Percentiles rank a stretch among this genome's conserved stretches.
Conservation (phyloP, 225 moss, liverwort and hornwort genomes). For the Climacium dendroides region DNA sequence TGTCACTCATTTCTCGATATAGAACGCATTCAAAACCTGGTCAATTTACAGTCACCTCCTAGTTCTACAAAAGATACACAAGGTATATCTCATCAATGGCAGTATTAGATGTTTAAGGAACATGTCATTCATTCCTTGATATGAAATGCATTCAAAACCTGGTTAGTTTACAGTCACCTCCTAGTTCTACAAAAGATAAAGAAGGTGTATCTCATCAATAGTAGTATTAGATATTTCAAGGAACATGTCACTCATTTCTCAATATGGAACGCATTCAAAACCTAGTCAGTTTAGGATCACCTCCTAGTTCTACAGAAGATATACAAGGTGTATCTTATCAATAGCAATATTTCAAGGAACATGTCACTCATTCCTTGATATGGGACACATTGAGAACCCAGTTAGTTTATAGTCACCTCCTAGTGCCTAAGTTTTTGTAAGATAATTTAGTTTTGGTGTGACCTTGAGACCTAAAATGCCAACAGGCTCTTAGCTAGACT, state of each 20-base stretch:
- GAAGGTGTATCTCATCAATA: no score
- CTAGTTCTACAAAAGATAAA: no score
- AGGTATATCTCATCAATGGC: no score
- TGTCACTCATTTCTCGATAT: no score
- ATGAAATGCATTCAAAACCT: no score
- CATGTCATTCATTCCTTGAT: no score
- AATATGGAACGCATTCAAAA: accelerated
- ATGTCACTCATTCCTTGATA: background rate
- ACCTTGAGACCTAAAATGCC: background rate
- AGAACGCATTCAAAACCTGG: no score
- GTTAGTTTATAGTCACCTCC: background rate
- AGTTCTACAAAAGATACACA: background rate
- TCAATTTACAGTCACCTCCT: background rate
- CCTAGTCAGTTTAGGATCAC: accelerated
- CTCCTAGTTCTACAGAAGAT: no score
- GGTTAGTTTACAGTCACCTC: no score
- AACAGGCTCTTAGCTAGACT: background rate
- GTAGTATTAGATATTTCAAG: background rate
- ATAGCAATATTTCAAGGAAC: background rate
- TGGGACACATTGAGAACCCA: accelerated
- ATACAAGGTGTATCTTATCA: background rate
- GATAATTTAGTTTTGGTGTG: background rate
- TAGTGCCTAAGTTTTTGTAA: background rate
- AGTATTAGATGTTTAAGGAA: no score
- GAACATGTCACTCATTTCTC: background rate